A percentile compares a stretch with the other conserved stretches of the same genome.
Conservation (phyloP, 2,329 filamentous ascomycete species). For the Penicillium palitans region DNA sequence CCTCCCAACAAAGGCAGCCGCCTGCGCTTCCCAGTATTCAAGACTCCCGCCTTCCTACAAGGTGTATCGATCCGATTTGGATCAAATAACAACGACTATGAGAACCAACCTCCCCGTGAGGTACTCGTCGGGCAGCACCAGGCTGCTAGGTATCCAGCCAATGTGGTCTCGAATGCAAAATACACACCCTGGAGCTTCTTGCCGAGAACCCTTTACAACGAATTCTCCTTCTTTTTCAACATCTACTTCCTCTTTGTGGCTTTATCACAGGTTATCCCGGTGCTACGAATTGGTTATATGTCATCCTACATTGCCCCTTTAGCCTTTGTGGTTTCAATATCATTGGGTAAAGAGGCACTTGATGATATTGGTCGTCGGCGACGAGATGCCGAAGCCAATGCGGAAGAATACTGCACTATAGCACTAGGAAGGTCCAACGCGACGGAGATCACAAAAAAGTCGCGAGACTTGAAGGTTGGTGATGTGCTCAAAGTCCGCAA, state of each 20-base stretch:
- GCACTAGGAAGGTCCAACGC: constrained; percentile 61
- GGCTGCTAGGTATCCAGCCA: constrained; percentile 76
- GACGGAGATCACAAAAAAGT: constrained; percentile 73
- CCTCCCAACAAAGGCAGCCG: constrained; percentile 53
- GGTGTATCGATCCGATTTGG: constrained; percentile 24
- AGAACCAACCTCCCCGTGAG: constrained; percentile 61
- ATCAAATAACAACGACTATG: constrained; percentile 45
- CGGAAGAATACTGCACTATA: constrained; percentile 80
- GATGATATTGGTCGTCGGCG: constrained; percentile 86
- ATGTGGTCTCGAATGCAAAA: constrained; percentile 94
- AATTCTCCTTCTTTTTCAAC: constrained; percentile 99
- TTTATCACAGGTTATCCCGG: constrained; percentile 86
- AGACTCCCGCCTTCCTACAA: constrained; percentile 45
- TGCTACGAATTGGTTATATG: constrained; percentile 87
- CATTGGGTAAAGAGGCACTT: constrained; percentile 90
- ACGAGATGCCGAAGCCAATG: constrained; percentile 90
- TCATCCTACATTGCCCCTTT: constrained; percentile 92
- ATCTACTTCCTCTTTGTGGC: constrained; percentile 97
- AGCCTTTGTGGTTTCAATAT: constrained; percentile 87
- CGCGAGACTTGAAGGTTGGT: constrained; percentile 85
- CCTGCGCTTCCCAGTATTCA: constrained; percentile 68
- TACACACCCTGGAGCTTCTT: constrained; percentile 95
- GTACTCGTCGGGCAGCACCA: constrained; percentile 76
- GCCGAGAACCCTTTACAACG: constrained; percentile 92
- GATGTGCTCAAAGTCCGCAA: constrained; percentile 93